Conservation (phyloP, 345 rosid genomes). For the Eucalyptus polybractea region DNA sequence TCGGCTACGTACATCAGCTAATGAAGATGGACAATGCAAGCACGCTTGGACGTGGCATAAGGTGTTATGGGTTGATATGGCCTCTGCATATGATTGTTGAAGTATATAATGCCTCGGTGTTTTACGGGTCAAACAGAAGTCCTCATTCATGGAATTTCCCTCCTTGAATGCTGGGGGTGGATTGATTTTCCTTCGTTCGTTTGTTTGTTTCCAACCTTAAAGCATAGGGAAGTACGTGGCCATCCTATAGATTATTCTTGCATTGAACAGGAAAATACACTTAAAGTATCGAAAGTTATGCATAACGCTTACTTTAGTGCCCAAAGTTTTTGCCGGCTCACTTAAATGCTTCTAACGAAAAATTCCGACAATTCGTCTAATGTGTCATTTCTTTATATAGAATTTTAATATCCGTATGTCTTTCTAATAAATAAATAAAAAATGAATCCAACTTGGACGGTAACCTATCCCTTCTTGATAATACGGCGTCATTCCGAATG, state of each 20-base stretch:
- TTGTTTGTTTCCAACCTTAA: too few relatives aligned
- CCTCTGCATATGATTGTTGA: background rate
- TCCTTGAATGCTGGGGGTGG: too few relatives aligned
- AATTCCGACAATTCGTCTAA: too few relatives aligned
- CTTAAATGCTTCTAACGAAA: rapidly evolving
- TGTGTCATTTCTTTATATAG: too few relatives aligned
- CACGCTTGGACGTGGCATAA: background rate
- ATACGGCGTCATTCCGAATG: rapidly evolving
- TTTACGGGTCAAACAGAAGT: background rate
- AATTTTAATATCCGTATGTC: too few relatives aligned
- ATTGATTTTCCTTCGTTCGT: too few relatives aligned
- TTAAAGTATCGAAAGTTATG: rapidly evolving
- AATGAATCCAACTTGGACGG: rapidly evolving
- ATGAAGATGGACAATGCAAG: background rate
- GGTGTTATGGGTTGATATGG: background rate
- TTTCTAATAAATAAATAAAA: too few relatives aligned
- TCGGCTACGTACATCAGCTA: background rate
- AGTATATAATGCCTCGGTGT: too few relatives aligned
- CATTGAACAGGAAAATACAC: too few relatives aligned
- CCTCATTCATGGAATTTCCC: background rate
- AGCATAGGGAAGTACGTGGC: too few relatives aligned
- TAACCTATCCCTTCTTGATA: too few relatives aligned
- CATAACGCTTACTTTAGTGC: rapidly evolving
- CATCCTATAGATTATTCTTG: rapidly evolving
- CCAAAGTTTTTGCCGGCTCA: rapidly evolving